Conservation (phyloP, 2,329 filamentous ascomycete species). For the Hyphodiscus sp. region DNA sequence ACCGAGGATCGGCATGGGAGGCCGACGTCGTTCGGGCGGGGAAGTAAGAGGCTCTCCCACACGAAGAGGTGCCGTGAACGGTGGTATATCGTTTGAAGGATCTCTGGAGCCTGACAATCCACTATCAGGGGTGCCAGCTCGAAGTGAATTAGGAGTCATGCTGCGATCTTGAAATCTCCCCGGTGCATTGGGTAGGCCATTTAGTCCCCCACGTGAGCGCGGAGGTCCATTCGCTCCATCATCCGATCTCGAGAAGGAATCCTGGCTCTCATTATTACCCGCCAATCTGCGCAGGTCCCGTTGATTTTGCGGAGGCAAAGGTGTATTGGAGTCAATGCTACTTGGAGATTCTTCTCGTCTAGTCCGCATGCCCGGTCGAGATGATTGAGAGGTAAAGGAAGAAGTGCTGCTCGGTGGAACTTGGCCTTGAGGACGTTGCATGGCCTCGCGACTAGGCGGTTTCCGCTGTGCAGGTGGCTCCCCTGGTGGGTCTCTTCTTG, state of each 20-base stretch:
- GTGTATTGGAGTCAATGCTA: conserved; percentile 20
- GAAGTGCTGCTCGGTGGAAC: conserved; percentile 13
- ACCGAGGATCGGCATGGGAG: conserved; percentile 26
- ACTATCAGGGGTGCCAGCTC: conserved; percentile 24
- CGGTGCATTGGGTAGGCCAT: conserved; percentile 22
- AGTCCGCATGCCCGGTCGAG: conserved; percentile 21
- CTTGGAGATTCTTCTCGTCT: conserved; percentile 25
- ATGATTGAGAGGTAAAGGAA: conserved; percentile 21
- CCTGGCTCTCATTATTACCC: conserved; percentile 27
- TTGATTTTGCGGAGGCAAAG: conserved; percentile 16
- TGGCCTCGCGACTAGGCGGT: conserved; percentile 25
- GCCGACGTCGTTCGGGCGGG: conserved; percentile 29
- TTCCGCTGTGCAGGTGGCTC: conserved; percentile 20
- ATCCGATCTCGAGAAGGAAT: conserved; percentile 27
- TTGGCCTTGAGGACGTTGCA: conserved; percentile 22
- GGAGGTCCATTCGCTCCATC: conserved; percentile 25
- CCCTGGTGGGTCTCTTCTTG: conserved; percentile 21
- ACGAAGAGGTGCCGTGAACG: conserved; percentile 22
- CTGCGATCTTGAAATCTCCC: conserved; percentile 29
- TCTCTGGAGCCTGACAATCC: conserved; percentile 17
- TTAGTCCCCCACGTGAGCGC: conserved; percentile 26
- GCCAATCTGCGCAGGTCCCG: conserved; percentile 22
- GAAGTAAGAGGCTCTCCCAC: conserved; percentile 11
- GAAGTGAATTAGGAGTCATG: conserved; percentile 25
- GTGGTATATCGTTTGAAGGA: conserved; percentile 19